phyloP scores from a whole-genome alignment of 192 early-diverging fungal species.

The Phycomyces nitens region DNA sequence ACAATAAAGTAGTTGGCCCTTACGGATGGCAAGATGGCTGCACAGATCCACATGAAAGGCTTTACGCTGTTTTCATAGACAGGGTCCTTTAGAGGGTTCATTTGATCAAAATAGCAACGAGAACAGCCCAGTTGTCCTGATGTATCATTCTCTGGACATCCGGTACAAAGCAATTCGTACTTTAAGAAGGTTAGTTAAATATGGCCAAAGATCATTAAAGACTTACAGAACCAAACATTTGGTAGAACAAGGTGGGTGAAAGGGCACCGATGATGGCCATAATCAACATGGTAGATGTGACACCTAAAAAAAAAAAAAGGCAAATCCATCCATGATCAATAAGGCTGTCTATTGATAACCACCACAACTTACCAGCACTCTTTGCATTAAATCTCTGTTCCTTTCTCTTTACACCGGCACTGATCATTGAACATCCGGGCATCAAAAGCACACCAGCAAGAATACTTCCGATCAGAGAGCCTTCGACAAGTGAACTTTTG shows the following conservation, averaged over 20 bases:
- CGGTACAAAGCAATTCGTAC: constrained; percentile 55
- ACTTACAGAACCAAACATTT: constrained; percentile 75
- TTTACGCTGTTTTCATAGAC: constrained; percentile 77
- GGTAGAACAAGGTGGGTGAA: constrained; percentile 92
- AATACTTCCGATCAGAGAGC: constrained; percentile 88
- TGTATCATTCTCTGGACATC: constrained; percentile 38
- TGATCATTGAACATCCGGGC: constrained; percentile 93
- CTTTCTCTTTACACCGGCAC: constrained; percentile 85
- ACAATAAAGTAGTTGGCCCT: background rate
- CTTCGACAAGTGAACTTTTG: constrained; percentile 84
- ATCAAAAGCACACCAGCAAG: constrained; percentile 85
- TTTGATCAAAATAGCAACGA: constrained; percentile 58
- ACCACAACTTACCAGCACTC: constrained; percentile 66
- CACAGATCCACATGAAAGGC: constrained; percentile 89
- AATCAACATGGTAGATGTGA: constrained; percentile 92
- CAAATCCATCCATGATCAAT: no score
- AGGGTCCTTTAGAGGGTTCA: constrained; percentile 71
- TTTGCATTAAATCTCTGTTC: constrained; percentile 95
- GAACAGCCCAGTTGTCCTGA: constrained; percentile 40
- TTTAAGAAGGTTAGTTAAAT: constrained; percentile 10
- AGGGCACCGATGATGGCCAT: constrained; percentile 90
- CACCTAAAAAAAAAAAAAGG: constrained; percentile 41
- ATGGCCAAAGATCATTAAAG: background rate
- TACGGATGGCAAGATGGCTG: constrained; percentile 65
- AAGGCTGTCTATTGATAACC: no score